A percentile compares a stretch with the other conserved stretches of the same genome.
Conservation (phyloP, 495 filamentous ascomycete genomes). For the Aspergillus affinis region DNA sequence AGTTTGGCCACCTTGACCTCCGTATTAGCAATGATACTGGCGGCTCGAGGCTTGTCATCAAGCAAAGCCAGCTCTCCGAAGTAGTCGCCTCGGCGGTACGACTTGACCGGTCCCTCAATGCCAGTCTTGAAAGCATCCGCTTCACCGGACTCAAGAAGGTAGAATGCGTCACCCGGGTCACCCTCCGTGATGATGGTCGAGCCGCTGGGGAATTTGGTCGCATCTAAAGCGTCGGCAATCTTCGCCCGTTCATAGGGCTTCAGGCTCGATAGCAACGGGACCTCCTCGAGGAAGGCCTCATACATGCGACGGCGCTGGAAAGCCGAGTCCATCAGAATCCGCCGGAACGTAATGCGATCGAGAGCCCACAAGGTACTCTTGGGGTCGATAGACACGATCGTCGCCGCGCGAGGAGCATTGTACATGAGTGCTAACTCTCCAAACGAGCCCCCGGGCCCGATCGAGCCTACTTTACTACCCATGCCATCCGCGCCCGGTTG, state of each 20-base stretch:
- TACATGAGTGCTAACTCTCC: conserved; percentile 98
- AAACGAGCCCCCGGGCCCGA: conserved; percentile 91
- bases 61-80: conserved; percentile 93
- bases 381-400: conserved; percentile 79
- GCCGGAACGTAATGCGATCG: conserved; percentile 94
- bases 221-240: conserved; percentile 94
- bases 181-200: conserved; percentile 86
- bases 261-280: conserved; percentile 79
- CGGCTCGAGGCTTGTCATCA: conserved; percentile 92
- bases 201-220: conserved; percentile 78
- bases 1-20: conserved; percentile 90
- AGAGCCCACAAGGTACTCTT: conserved; percentile 87
- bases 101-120: conserved; percentile 64
- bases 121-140: conserved; percentile 79
- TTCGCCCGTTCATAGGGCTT: conserved; percentile 92
- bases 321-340: conserved; percentile 97
- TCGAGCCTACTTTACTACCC: conserved; percentile 78
- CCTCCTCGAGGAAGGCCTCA: conserved; percentile 96
- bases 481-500: conserved; percentile 82
- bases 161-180: conserved; percentile 90
- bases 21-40: conserved; percentile 76
- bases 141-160: conserved; percentile 83
- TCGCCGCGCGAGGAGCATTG: conserved; percentile 95
- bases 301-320: conserved; percentile 96
- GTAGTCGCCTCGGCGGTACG: conserved; percentile 88